A percentile compares a stretch with the other conserved stretches of the same genome.
Conservation (phyloP, 2,329 filamentous ascomycete genomes). For the Lojkania enalia region DNA sequence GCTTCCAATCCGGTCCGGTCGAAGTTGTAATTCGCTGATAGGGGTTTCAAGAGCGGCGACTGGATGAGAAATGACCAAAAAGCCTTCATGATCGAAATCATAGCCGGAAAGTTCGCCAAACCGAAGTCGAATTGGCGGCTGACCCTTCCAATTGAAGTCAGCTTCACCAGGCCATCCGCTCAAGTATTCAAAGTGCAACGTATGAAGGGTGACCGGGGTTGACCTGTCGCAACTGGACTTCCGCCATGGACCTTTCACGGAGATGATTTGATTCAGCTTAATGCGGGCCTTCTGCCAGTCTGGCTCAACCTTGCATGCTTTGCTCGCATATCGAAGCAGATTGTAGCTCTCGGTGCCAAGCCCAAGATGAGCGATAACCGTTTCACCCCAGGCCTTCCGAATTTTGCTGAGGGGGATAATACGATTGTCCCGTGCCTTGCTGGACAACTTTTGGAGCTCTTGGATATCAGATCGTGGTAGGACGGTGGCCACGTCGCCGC, state of each 20-base stretch:
- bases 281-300: not conserved
- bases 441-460: not conserved
- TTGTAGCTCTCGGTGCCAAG: not conserved
- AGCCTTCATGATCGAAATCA: not conserved
- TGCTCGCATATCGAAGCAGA: not conserved
- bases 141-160: not conserved
- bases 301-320: not conserved
- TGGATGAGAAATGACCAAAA: not conserved
- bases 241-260: not conserved
- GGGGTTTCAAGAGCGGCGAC: not conserved
- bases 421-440: not conserved
- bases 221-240: not conserved
- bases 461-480: not conserved
- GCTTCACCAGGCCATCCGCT: not conserved
- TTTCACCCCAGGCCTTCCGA: not conserved
- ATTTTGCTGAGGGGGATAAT: not conserved
- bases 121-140: not conserved
- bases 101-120: not conserved
- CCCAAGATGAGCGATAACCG: not conserved
- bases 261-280: not conserved
- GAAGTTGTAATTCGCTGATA: not conserved
- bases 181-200: not conserved
- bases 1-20: no score
- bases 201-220: not conserved
- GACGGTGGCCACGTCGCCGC: not conserved